Base-by-base conservation (phyloP, 2,329 filamentous ascomycete genomes). In the Clonostachys solani region DNA sequence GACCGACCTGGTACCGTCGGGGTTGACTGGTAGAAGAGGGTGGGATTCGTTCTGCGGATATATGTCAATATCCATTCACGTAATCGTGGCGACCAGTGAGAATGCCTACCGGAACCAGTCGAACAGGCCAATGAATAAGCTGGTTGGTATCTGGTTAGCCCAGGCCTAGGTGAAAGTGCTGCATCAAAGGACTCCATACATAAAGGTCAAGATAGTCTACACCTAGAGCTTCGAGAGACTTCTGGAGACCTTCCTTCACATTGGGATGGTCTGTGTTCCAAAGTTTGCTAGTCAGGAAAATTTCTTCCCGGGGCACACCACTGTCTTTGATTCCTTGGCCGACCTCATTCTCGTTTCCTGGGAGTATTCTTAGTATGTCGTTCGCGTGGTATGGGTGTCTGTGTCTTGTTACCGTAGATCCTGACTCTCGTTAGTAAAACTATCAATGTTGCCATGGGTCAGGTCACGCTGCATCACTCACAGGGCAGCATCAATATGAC, bases 221-320 rank as follows among this genome's bases (percentile, higher is more conserved):
- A 19, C 70, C 65, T 12, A 80, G 62, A 43, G 76, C 71, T 49
- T 67, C 62, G 44, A 79, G 58, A 5, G 72, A 72, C 52, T 67
- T 64, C 51, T 77, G 64, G n/a, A 79, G 60, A 6, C 65, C 73
- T 33, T 65, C 59, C 50, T 73, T 71, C 16, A 79, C 69, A 51
- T 37, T 73, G 62, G 2, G 70, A 64, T 80, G 77, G 40, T 74
- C 65, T 12, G 69, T 78, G 64, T 81, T 81, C 79, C 78, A 84
- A 12, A 83, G 66, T 66, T 84, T 84, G 52, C 73, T 75, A n/a
- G 80, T 83, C 45, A 80, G 66, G 61, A 76, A 68, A 42, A 75
- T 62, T 4, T 72, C 64, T n/a, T 57, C 63, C n/a, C 68, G 61
- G n/a, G 60, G 57, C 15, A 71, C 57, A 18, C 66, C 63, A 15